These are phyloP conservation scores for Naegleria gruberi DNA, from an alignment of 208 protist genomes.

Conservation along the genomic window DNA sequence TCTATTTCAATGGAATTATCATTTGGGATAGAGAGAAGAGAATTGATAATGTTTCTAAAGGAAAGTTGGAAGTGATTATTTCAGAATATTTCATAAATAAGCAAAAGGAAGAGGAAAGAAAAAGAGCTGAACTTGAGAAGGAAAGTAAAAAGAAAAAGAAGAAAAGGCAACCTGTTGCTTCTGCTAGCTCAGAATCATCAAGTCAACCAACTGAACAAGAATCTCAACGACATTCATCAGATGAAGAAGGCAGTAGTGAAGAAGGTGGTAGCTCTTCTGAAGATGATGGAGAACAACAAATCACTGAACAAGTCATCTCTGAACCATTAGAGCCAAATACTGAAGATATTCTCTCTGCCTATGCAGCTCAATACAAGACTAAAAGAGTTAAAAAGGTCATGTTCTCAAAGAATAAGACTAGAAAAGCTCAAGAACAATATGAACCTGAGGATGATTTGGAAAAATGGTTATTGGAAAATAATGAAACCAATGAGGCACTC, in stretches of 20 bases:
- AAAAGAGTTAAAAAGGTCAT: neutral
- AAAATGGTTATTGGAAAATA: neutral
- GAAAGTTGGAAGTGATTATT: neutral
- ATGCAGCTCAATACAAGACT: neutral
- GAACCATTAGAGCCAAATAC: too few relatives aligned
- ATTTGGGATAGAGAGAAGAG: constrained; percentile 23
- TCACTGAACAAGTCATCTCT: neutral
- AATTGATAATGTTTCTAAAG: constrained; percentile 14
- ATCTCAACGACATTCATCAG: too few relatives aligned
- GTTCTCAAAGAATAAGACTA: neutral
- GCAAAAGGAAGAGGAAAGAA: neutral
- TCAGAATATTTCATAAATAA: neutral
- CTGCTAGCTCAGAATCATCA: neutral
- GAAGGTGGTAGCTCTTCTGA: neutral
- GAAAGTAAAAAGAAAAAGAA: neutral
- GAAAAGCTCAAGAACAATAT: neutral
- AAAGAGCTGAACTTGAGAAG: neutral
- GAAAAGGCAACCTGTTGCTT: neutral
- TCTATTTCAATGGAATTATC: neutral
- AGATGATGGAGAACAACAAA: neutral
- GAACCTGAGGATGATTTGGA: neutral
- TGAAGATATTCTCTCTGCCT: neutral
- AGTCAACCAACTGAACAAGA: neutral
- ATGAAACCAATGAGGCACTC: neutral
- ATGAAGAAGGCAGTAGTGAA: neutral